These are phyloP conservation scores for Funneliformis caledonium DNA, from an alignment of 371 early-diverging fungal genomes.

Conservation along the genomic window DNA sequence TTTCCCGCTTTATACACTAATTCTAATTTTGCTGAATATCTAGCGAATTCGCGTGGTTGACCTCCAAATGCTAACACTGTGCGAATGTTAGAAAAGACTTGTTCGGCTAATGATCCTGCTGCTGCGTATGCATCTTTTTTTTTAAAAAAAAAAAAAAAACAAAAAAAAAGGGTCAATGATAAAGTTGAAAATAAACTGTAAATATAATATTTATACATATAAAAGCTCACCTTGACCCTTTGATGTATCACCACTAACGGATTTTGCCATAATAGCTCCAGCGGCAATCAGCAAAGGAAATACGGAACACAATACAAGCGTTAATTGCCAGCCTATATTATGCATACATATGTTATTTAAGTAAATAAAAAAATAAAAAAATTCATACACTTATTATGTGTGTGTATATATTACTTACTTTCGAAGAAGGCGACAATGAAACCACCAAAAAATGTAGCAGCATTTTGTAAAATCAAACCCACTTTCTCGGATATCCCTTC, in stretches of 20 bases:
- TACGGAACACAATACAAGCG: constrained; percentile 66
- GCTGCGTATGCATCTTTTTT: constrained; percentile 63
- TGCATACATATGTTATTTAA: not conserved
- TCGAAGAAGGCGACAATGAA: constrained; percentile 66
- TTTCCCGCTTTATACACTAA: constrained; percentile 9
- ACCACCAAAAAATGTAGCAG: constrained; percentile 79
- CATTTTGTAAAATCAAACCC: constrained; percentile 68
- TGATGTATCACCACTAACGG: constrained; percentile 43
- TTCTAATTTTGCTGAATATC: constrained; percentile 30
- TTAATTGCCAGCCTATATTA: constrained; percentile 83
- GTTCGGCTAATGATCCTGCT: constrained; percentile 77
- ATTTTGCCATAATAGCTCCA: constrained; percentile 61
- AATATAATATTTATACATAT: not conserved
- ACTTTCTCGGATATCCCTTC: constrained; percentile 85
- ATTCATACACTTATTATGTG: no score
- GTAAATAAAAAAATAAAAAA: not conserved
- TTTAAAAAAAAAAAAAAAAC: not conserved
- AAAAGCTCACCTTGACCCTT: constrained; percentile 46
- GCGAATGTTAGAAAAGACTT: constrained; percentile 84
- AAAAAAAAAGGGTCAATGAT: not conserved
- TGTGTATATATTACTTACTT: not conserved
- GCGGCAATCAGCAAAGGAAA: constrained; percentile 46
- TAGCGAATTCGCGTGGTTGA: constrained; percentile 51
- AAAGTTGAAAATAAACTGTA: not conserved
- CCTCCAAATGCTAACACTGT: constrained; percentile 86